Base-by-base conservation (phyloP, 2,329 filamentous ascomycete species). In the Neonectria magnoliae region DNA sequence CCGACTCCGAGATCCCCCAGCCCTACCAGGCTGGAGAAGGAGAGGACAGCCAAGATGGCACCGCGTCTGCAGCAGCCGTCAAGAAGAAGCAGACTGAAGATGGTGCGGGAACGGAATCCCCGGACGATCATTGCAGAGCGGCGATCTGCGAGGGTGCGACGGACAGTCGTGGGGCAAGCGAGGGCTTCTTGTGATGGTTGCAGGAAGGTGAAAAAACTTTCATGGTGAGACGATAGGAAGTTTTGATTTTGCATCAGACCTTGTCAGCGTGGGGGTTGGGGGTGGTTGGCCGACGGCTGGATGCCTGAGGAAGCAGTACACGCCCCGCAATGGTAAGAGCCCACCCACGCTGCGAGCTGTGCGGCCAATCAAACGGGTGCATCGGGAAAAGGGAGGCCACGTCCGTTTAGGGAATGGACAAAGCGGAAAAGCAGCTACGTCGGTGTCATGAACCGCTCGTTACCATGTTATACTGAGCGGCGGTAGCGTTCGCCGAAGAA, bases 221-320 rank as follows among this genome's bases (percentile, higher is more conserved):
- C 51, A 25, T 48, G 53, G 57, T 13, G 60, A 22, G 62, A 65
- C 57, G 70, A 74, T 73, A 74, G 68, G 61, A 61, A 65, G 69
- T 69, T 74, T 74, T 71, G 67, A 71, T 68, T 74, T 74, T 71
- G 71, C 71, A 73, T 73, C 65, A 64, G 56, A 48, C 57, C 71
- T 66, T 68, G 71, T 73, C 70, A 73, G 70, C 72, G 72, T 74
- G 72, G 72, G 72, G 71, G 71, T 65, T 29, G 38, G 38, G 38
- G 38, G 38, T 25, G 62, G 62, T 68, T 66, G 60, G 60, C 59
- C 65, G 45, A 38, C 8, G 22, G 36, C 29, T 53, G n/a, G 60
- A 55, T 63, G 60, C 60, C 60, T 63, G 60, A 63, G 60, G 60
- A 41, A 33, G 16, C 11, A 53, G 57, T 54, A 61, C 42, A 67